Evolutionary conservation across 177 flowering plant genomes (phyloP).

Genomic region (Vitis hybrid): DNA sequence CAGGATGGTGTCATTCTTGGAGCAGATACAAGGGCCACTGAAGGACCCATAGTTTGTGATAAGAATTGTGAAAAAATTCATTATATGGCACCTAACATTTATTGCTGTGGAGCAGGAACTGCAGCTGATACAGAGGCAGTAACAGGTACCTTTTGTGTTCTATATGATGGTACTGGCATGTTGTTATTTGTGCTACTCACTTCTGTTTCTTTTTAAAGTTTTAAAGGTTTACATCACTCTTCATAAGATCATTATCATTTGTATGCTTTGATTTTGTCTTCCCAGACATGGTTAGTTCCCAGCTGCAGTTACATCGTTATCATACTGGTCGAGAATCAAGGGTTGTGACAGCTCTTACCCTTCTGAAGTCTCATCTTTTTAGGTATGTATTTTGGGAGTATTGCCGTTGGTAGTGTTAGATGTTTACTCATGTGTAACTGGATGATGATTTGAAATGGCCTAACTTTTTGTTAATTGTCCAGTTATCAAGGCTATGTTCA

Average conservation of each 20-base stretch:
- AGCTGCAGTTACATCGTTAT: conserved; percentile 76
- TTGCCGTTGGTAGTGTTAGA: not conserved
- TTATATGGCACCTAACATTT: conserved; percentile 97
- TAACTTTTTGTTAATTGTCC: conserved; percentile 16
- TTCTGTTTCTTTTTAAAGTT: not conserved
- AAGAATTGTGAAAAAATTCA: conserved; percentile 98
- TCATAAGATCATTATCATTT: no score
- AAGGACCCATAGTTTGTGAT: conserved; percentile 90
- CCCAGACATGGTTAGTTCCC: no score
- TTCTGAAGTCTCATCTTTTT: conserved; percentile 89
- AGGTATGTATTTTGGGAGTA: conserved; percentile 26
- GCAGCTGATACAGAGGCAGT: conserved; percentile 99
- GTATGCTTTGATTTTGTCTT: no score
- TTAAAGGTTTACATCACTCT: no score
- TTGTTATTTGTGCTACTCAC: not conserved
- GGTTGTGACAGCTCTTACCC: conserved; percentile 86
- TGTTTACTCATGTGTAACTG: not conserved
- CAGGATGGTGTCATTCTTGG: conserved; percentile 99
- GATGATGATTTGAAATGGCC: conserved; percentile 1
- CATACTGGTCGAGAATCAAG: conserved; percentile 92
- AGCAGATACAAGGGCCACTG: conserved; percentile 96
- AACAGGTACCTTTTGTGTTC: conserved; percentile 48
- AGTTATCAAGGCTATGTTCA: conserved; percentile 92
- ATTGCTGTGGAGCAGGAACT: conserved; percentile 98
- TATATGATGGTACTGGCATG: not conserved